phyloP scores from a whole-genome alignment of 306 rosid genomes.

The Comarum palustre region DNA sequence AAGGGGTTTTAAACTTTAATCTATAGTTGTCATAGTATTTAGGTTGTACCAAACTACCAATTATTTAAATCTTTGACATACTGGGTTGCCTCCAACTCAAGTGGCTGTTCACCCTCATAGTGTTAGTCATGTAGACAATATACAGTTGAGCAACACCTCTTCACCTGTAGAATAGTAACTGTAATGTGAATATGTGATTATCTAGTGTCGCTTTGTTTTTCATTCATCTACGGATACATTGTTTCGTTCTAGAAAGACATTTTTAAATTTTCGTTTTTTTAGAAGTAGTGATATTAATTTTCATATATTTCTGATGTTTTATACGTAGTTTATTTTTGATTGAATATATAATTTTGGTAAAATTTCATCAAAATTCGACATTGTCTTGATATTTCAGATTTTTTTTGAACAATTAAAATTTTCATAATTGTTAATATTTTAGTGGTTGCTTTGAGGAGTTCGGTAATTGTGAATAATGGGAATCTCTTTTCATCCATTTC shows the following conservation, averaged over 20 bases:
- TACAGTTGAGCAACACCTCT: neutral
- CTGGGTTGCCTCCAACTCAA: constrained; percentile 23
- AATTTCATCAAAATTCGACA: no score
- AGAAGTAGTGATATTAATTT: no score
- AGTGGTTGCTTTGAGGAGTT: no score
- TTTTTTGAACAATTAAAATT: no score
- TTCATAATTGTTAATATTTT: no score
- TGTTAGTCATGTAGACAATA: constrained; percentile 30
- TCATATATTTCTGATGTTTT: no score
- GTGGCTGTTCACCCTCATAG: constrained; percentile 30
- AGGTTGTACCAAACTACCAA: constrained; percentile 53
- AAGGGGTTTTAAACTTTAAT: constrained; percentile 19
- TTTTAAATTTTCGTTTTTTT: no score
- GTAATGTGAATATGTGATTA: neutral
- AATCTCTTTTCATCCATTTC: no score
- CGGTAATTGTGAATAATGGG: no score
- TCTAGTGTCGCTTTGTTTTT: neutral
- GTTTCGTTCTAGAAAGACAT: neutral
- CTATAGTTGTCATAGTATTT: constrained; percentile 13
- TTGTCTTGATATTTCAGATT: no score
- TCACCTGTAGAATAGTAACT: neutral
- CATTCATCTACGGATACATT: neutral
- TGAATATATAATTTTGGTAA: no score
- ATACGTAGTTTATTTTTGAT: no score
- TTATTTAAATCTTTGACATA: constrained; percentile 29